Conservation (phyloP, 2,329 filamentous ascomycete species). For the Penicillium palitans region DNA sequence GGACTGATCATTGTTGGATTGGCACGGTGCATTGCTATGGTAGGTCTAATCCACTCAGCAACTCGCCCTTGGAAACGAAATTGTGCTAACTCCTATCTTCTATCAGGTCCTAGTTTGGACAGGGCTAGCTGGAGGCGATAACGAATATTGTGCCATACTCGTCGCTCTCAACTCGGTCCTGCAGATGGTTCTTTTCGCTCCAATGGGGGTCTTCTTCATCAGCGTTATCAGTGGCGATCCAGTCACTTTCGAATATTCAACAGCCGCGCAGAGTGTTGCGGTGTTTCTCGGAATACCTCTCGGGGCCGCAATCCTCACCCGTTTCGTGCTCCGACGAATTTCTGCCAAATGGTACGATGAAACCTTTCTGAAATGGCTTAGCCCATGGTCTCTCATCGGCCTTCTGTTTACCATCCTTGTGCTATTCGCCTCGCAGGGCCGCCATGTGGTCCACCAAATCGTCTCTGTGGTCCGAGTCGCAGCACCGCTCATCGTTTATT, state of each 20-base stretch:
- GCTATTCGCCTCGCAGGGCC: constrained; percentile 79
- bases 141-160: constrained; percentile 79
- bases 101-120: constrained; percentile 71
- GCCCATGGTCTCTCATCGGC: constrained; percentile 76
- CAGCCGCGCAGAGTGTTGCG: constrained; percentile 75
- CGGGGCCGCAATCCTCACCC: constrained; percentile 73
- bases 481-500: constrained; percentile 80
- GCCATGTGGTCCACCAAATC: constrained; percentile 76
- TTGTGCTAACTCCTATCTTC: constrained; percentile 3
- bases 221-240: constrained; percentile 61
- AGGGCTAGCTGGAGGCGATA: constrained; percentile 71
- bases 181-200: constrained; percentile 72
- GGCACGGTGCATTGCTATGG: constrained; percentile 87
- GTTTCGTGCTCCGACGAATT: constrained; percentile 59
- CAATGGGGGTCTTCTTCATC: constrained; percentile 69
- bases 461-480: constrained; percentile 78
- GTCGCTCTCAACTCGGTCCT: constrained; percentile 74
- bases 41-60: constrained; percentile 34
- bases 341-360: constrained; percentile 64
- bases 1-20: constrained; percentile 81
- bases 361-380: constrained; percentile 67
- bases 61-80: not conserved
- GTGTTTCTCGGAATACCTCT: constrained; percentile 85
- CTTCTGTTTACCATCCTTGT: constrained; percentile 85
- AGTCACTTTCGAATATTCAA: constrained; percentile 57